phyloP scores from a whole-genome alignment of 2,329 filamentous ascomycete species.

The Aspergillus sp. region DNA sequence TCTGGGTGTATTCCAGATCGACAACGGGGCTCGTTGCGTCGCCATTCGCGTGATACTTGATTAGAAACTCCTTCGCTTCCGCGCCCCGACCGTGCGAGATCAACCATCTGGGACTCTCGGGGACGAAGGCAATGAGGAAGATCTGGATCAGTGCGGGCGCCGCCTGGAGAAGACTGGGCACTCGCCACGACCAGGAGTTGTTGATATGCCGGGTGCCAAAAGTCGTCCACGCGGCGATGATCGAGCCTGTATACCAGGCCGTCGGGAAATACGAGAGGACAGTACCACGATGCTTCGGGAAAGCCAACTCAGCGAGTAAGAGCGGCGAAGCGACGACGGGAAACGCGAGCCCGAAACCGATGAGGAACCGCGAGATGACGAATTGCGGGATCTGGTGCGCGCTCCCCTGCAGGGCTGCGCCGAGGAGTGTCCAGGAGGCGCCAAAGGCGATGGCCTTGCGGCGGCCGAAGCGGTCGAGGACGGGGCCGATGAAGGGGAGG shows the following conservation, averaged over 20 bases:
- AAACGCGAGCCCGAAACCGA: not conserved
- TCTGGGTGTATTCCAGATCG: not conserved
- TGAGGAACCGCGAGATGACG: not conserved
- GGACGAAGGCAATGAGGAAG: not conserved
- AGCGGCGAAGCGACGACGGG: constrained; percentile 2
- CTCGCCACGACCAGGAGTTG: constrained; percentile 4
- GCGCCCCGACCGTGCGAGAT: constrained; percentile 3
- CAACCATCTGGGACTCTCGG: constrained; percentile 4
- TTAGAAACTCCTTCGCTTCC: not conserved
- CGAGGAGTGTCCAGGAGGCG: constrained; percentile 1
- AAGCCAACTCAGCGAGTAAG: not conserved
- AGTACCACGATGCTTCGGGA: not conserved
- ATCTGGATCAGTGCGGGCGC: not conserved
- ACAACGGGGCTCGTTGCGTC: not conserved
- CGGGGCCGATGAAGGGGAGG: not conserved
- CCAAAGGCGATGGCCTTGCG: constrained; percentile 6
- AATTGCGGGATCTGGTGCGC: not conserved
- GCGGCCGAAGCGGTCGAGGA: constrained; percentile 1
- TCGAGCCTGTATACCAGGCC: constrained; percentile 1
- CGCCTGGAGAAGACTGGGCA: constrained; percentile 3
- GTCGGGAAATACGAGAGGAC: not conserved
- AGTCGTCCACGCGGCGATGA: constrained; percentile 9
- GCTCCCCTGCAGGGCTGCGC: constrained; percentile 1
- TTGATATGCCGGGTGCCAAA: not conserved
- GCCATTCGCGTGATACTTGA: constrained; percentile 4